Conservation (phyloP, 352 stramenopile species). For the Phytophthora litchii region DNA sequence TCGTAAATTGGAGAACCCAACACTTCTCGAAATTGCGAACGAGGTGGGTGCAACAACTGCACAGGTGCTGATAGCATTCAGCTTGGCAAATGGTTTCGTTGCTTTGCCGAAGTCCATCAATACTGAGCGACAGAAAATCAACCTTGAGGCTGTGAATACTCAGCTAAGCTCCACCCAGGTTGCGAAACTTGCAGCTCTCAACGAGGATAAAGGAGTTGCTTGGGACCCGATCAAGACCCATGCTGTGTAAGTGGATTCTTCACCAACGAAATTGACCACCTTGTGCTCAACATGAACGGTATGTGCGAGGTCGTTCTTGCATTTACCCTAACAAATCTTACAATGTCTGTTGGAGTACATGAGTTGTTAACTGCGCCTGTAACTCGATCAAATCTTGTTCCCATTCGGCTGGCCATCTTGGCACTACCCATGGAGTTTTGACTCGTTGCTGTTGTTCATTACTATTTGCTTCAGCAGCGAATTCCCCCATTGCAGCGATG, state of each 20-base stretch:
- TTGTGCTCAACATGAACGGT: no score
- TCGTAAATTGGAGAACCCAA: constrained; percentile 28
- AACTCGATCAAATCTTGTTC: constrained; percentile 30
- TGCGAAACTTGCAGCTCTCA: neutral
- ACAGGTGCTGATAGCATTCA: constrained; percentile 66
- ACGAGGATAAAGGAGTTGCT: neutral
- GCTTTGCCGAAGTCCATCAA: constrained; percentile 67
- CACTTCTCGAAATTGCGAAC: no score
- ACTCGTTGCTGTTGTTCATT: neutral
- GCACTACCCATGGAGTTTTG: constrained; percentile 3
- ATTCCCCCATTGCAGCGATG: constrained; percentile 5
- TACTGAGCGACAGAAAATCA: constrained; percentile 44
- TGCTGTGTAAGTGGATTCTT: neutral
- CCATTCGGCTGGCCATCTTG: constrained; percentile 29
- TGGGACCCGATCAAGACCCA: constrained; percentile 2
- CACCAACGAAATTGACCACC: no score
- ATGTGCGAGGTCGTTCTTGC: no score
- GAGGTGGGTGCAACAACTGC: constrained; percentile 39
- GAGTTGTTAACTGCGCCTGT: constrained; percentile 17
- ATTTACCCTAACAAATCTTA: neutral
- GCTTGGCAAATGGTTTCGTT: constrained; percentile 56
- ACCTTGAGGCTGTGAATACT: constrained; percentile 28
- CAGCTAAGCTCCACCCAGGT: neutral
- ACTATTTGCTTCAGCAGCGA: neutral
- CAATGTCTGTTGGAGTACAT: constrained; percentile 2